Percentiles rank a stretch among this genome's conserved stretches.
Conservation (phyloP, 305 asterid species). For the Fraxinus xanthoxyloides region DNA sequence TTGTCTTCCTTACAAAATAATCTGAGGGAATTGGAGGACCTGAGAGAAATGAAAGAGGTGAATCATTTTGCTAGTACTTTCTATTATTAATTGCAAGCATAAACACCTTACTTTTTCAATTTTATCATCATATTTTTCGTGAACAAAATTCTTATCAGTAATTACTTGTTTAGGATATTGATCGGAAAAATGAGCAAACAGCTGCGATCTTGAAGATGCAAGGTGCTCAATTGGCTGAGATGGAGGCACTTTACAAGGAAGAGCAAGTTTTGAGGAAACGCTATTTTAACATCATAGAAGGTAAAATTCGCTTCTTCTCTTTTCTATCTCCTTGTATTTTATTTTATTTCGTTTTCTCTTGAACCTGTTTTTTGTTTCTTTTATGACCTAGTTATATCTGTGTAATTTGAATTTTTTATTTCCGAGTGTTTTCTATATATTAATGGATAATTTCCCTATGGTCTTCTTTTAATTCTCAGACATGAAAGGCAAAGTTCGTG, state of each 20-base stretch:
- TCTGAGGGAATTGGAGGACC: constrained; percentile 81
- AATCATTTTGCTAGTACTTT: constrained; percentile 17
- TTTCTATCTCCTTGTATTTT: neutral
- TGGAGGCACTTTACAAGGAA: constrained; percentile 89
- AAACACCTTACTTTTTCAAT: neutral
- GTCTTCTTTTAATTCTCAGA: constrained; percentile 39
- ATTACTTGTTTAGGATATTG: constrained; percentile 62
- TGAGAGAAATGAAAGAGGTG: constrained; percentile 98
- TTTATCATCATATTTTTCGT: neutral
- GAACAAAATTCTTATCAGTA: constrained; percentile 17
- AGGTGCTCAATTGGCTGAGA: constrained; percentile 92
- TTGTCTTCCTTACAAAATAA: constrained; percentile 62
- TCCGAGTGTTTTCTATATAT: neutral
- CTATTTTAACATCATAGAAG: constrained; percentile 88
- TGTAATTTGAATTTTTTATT: constrained; percentile 1
- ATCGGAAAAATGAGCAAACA: constrained; percentile 88
- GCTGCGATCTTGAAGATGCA: constrained; percentile 94
- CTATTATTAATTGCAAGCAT: neutral
- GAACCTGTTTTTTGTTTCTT: constrained; percentile 6
- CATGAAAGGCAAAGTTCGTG: constrained; percentile 96
- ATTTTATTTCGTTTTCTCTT: neutral
- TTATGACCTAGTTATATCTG: neutral
- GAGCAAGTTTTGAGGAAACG: constrained; percentile 87
- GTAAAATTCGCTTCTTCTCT: constrained; percentile 29
- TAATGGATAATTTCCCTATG: constrained; percentile 16